phyloP scores from a whole-genome alignment of 306 rosid species.

The Comarum palustre region DNA sequence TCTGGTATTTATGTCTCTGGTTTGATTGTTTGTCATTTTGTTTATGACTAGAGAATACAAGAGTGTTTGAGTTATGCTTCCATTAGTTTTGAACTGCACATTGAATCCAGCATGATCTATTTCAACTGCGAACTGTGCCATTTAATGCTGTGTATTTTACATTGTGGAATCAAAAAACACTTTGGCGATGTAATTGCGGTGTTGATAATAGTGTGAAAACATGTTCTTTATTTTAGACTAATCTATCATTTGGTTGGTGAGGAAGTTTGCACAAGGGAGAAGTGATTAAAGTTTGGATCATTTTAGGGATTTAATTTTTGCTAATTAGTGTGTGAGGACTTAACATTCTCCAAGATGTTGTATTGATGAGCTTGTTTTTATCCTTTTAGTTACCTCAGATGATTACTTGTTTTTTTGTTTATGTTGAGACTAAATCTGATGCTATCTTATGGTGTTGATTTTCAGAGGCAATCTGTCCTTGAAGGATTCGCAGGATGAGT shows the following conservation, averaged over 20 bases:
- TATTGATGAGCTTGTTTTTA: neutral
- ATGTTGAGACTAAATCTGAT: neutral
- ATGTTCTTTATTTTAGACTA: neutral
- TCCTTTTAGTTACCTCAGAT: neutral
- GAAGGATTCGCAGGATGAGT: constrained; percentile 44
- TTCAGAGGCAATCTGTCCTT: constrained; percentile 28
- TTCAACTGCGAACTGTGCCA: neutral
- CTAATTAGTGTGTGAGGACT: neutral
- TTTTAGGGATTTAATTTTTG: neutral
- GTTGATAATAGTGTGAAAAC: neutral
- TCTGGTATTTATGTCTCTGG: neutral
- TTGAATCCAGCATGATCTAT: neutral
- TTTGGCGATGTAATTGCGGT: too few species aligned
- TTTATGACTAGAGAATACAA: neutral
- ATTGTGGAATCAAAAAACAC: neutral
- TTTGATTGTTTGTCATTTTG: neutral
- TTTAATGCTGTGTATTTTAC: neutral
- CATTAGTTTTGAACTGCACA: neutral
- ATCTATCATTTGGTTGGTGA: constrained; percentile 11
- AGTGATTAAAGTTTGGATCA: neutral
- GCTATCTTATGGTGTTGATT: neutral
- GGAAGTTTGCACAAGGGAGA: neutral
- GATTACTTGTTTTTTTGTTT: neutral
- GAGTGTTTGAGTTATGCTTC: neutral
- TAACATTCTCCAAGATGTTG: neutral